phyloP scores from a whole-genome alignment of 2,329 filamentous ascomycete genomes.

The Sphaerulina populicola region DNA sequence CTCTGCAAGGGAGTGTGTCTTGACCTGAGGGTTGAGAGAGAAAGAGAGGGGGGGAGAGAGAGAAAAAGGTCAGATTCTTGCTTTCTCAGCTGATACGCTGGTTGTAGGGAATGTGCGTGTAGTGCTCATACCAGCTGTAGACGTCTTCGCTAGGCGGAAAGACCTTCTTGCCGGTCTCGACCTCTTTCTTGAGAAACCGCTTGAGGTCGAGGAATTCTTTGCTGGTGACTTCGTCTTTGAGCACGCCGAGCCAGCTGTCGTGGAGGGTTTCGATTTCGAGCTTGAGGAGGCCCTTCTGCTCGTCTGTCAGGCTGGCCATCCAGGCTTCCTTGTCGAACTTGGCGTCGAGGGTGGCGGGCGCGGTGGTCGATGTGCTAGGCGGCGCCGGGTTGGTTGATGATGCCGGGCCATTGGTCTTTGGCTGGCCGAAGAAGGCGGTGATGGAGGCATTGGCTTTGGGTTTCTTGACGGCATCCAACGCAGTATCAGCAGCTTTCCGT shows the following conservation, averaged over 20 bases:
- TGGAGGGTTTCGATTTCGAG: slow-evolving; percentile 89
- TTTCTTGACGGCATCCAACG: slow-evolving; percentile 43
- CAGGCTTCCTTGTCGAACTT: slow-evolving; percentile 87
- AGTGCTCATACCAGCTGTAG: slow-evolving; percentile 69
- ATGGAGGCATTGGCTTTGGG: slow-evolving; percentile 63
- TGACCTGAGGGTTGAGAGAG: slow-evolving; percentile 54
- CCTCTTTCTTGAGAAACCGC: slow-evolving; percentile 73
- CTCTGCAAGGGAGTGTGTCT: slow-evolving; percentile 79
- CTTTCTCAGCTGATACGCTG: slow-evolving; percentile 1
- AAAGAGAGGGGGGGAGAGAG: too few species aligned
- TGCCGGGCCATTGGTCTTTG: slow-evolving; percentile 43
- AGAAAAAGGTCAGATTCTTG: too few species aligned
- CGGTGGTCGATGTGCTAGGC: slow-evolving; percentile 27
- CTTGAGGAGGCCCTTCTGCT: slow-evolving; percentile 73
- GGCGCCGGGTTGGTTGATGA: slow-evolving; percentile 27
- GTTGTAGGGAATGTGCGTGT: slow-evolving; percentile 2
- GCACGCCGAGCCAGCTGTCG: slow-evolving; percentile 78
- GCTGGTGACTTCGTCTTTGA: slow-evolving; percentile 76
- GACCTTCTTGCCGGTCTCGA: slow-evolving; percentile 62
- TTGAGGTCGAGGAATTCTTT: slow-evolving; percentile 82
- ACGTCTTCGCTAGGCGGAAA: slow-evolving; percentile 85
- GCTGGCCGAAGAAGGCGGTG: slow-evolving; percentile 75
- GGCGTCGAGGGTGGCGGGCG: slow-evolving; percentile 28
- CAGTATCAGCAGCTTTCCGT: slow-evolving; percentile 42
- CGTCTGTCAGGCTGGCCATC: slow-evolving; percentile 67